Evolutionary conservation across 345 rosid species (phyloP), one percentile per base, ranked within the genome.

Genomic region (Cochlearia excelsa): DNA sequence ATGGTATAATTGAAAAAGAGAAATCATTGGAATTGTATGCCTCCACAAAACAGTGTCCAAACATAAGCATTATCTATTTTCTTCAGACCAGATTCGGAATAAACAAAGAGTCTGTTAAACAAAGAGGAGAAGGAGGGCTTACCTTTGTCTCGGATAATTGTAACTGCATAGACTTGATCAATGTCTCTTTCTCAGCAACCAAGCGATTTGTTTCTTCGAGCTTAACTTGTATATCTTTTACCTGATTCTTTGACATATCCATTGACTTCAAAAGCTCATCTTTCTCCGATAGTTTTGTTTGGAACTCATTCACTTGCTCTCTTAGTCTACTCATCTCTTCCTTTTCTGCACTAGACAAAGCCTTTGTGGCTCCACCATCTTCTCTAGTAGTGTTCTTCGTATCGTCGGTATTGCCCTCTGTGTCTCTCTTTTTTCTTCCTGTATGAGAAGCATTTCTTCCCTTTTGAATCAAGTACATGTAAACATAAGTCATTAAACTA

Each of bases 81-180:
- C 23, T 16, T 16, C 23, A 16, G 23, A 16, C 23, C 23, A 16
- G 23, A 16, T 16, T 16, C 23, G 23, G 23, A 16, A 16, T 16
- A 16, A 16, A 16, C 23, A 16, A 16, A 16, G 23, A 16, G 23
- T n/a, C n/a, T n/a, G n/a, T n/a, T 16, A 16, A 16, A 16, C 23
- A 16, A 16, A 16, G 23, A 16, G 23, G 23, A 16, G 23, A 16
- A 16, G 23, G 23, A 9, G 23, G 38, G 9, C 30, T 53, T 62
- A 92, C 99, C 99, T 90, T 90, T 28, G 90, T 81, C 76, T 94
- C 96, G 28, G 92, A 79, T 48, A 94, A 85, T 65, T 90, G 94
- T 55, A 66, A 63, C 68, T 84, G 96, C 58, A 76, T 77, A 45
- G 87, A 84, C 80, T 76, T 87, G 27, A 87, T 74, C 54, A 85